These are phyloP conservation scores for Mucor circinelloides DNA, from an alignment of 371 early-diverging fungal genomes.

Conservation along the genomic window DNA sequence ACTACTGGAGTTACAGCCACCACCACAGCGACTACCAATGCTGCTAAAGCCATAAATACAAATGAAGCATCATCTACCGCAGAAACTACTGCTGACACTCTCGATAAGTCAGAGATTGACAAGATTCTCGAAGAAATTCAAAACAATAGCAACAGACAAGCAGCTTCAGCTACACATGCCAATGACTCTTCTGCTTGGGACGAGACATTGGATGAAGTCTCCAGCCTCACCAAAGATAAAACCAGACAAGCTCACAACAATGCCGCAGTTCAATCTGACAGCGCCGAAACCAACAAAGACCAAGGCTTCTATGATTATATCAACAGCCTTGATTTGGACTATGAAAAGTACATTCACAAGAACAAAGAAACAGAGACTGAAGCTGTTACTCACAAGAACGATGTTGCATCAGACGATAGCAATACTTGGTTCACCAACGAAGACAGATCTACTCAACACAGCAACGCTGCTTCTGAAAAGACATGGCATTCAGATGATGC, in stretches of 20 bases:
- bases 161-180: background rate
- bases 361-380: slow-evolving; percentile 35
- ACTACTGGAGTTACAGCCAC: background rate
- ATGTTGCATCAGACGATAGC: slow-evolving; percentile 6
- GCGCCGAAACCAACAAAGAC: background rate
- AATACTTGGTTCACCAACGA: slow-evolving; percentile 18
- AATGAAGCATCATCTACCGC: background rate
- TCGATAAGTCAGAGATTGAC: slow-evolving; percentile 11
- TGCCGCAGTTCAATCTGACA: background rate
- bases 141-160: background rate
- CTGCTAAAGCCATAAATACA: background rate
- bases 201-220: slow-evolving; percentile 18
- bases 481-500: slow-evolving; percentile 4
- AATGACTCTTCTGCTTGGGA: slow-evolving; percentile 19
- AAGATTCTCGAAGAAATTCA: slow-evolving; percentile 16
- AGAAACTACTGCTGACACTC: background rate
- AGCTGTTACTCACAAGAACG: slow-evolving; percentile 41
- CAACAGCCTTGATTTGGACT: slow-evolving; percentile 33
- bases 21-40: background rate
- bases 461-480: slow-evolving; percentile 2
- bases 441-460: slow-evolving; percentile 10
- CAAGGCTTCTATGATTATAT: slow-evolving; percentile 14
- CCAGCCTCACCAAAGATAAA: slow-evolving; percentile 7
- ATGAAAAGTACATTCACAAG: slow-evolving; percentile 27
- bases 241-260: background rate